A percentile compares a stretch with the other conserved stretches of the same genome.
Evolutionary conservation across 2,329 filamentous ascomycete genomes (phyloP).

Genomic region (Ceratocystis harringtonii): DNA sequence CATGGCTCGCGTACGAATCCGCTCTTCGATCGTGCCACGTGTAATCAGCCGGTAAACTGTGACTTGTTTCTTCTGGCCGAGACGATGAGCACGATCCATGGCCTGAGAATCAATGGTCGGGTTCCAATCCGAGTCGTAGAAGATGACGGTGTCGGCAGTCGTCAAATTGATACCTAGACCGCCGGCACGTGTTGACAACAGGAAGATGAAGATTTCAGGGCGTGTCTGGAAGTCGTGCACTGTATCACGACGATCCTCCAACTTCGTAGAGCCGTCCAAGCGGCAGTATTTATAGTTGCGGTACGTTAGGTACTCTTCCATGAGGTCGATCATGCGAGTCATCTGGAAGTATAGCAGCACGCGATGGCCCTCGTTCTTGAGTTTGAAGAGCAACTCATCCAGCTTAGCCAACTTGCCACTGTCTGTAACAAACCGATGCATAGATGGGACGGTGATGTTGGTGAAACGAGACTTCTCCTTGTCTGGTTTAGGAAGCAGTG

Average conservation of each 20-base stretch:
- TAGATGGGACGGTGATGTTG: slow-evolving; percentile 83
- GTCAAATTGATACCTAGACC: slow-evolving; percentile 97
- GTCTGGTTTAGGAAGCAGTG: slow-evolving; percentile 61
- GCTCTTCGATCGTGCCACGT: slow-evolving; percentile 89
- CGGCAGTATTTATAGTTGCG: slow-evolving; percentile 98
- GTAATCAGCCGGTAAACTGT: slow-evolving; percentile 97
- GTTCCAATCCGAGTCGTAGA: slow-evolving; percentile 99
- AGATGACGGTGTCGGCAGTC: slow-evolving; percentile 93
- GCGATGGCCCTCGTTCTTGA: slow-evolving; percentile 85
- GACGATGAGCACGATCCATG: slow-evolving; percentile 96
- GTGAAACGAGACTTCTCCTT: slow-evolving; percentile 75
- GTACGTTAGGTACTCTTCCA: slow-evolving; percentile 98
- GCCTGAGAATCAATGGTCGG: slow-evolving; percentile 96
- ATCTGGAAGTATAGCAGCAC: slow-evolving; percentile 99
- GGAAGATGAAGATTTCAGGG: slow-evolving; percentile 91
- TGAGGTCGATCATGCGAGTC: slow-evolving; percentile 98
- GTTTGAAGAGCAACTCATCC: slow-evolving; percentile 69
- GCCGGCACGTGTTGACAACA: slow-evolving; percentile 89
- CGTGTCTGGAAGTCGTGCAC: slow-evolving; percentile 92
- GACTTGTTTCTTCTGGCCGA: slow-evolving; percentile 89
- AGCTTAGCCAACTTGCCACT: slow-evolving; percentile 90
- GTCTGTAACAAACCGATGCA: slow-evolving; percentile 94
- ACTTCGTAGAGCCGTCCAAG: slow-evolving; percentile 88
- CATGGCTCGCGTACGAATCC: slow-evolving; percentile 87
- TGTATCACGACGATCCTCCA: slow-evolving; percentile 91